These are phyloP conservation scores for Bisporella sp. DNA, from an alignment of 2,329 filamentous ascomycete genomes.

Conservation along the genomic window DNA sequence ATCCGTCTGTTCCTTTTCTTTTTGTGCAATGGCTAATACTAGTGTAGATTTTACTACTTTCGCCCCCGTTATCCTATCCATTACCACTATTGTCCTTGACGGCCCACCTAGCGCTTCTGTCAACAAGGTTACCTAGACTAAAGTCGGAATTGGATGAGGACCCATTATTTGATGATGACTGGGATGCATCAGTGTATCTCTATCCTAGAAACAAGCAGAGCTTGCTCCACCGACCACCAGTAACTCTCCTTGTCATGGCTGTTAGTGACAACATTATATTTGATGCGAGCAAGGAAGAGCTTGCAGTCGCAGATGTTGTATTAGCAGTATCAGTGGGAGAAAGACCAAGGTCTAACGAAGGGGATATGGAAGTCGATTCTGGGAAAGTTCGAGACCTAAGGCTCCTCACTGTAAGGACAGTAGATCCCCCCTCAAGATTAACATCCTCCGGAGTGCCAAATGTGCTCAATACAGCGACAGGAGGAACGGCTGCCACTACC, in stretches of 20 bases:
- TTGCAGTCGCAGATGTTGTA: conserved; percentile 85
- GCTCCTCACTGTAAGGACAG: conserved; percentile 62
- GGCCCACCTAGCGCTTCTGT: conserved; percentile 85
- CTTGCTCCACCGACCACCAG: conserved; percentile 56
- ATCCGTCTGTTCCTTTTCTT: conserved; percentile 27
- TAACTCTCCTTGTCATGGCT: conserved; percentile 84
- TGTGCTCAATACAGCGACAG: conserved; percentile 49
- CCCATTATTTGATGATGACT: conserved; percentile 96
- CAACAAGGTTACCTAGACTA: conserved; percentile 74
- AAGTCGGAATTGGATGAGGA: conserved; percentile 92
- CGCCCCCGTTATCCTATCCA: conserved; percentile 87
- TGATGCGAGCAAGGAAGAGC: conserved; percentile 84
- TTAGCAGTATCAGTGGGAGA: conserved; percentile 75
- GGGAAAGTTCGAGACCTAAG: conserved; percentile 37
- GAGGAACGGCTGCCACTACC: conserved; percentile 30
- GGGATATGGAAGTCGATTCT: conserved; percentile 36
- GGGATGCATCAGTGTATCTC: conserved; percentile 73
- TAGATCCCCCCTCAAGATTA: conserved; percentile 67
- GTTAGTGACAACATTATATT: conserved; percentile 88
- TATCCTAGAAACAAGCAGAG: conserved; percentile 40
- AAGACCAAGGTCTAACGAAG: conserved; percentile 14
- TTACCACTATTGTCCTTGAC: conserved; percentile 88
- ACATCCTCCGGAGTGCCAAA: conserved; percentile 66
- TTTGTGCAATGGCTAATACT: not conserved
- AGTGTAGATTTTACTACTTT: conserved; percentile 80